phyloP scores from a whole-genome alignment of 768 basidiomycete species.

The Mycena chlorophos region DNA sequence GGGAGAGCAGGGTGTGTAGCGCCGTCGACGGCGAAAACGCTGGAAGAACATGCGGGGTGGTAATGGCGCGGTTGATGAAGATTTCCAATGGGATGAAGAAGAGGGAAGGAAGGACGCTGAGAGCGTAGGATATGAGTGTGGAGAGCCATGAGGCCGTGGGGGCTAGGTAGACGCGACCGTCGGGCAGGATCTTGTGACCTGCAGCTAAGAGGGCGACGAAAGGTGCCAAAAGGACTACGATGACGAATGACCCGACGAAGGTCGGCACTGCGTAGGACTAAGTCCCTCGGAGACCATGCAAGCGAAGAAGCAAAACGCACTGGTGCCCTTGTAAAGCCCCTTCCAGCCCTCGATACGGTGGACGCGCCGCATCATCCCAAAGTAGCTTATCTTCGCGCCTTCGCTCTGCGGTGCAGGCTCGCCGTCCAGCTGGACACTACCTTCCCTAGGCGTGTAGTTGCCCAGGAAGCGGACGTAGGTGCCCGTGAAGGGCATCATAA shows the following conservation, averaged over 20 bases:
- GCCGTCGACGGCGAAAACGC: background rate
- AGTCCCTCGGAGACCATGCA: background rate
- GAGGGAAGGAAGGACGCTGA: background rate
- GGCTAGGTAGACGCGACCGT: background rate
- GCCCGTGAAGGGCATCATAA: background rate
- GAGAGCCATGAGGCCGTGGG: background rate
- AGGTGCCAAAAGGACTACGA: background rate
- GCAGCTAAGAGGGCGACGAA: background rate
- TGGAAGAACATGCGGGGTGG: background rate
- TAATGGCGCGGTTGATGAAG: constrained; percentile 1
- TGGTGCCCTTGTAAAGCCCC: background rate
- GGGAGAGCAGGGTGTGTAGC: background rate
- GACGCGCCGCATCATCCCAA: constrained; percentile 1
- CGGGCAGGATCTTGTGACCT: background rate
- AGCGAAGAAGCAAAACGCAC: background rate
- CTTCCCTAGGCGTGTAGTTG: background rate
- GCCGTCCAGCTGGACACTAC: background rate
- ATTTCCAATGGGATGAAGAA: background rate
- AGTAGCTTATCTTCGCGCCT: background rate
- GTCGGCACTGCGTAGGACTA: background rate
- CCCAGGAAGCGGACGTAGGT: background rate
- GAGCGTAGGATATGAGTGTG: background rate
- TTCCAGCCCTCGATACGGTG: background rate
- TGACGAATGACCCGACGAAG: background rate
- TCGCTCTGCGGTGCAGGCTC: background rate